Evolutionary conservation across 495 filamentous ascomycete species (phyloP).

Genomic region (Aspergillus sclerotioniger): DNA sequence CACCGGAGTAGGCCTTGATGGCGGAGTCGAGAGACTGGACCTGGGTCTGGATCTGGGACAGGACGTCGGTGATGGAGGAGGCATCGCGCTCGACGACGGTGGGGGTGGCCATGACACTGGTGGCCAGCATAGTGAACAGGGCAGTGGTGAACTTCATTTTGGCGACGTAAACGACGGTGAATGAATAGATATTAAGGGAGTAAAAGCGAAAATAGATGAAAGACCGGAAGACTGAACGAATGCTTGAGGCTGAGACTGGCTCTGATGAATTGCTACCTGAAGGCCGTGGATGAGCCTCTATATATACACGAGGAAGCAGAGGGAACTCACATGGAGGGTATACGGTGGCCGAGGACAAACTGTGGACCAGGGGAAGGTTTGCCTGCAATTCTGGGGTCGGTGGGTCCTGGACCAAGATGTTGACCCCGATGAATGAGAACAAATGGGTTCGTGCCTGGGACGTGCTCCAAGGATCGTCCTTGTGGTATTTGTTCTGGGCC

Average conservation of each 20-base stretch:
- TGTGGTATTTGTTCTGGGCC: constrained; percentile 13
- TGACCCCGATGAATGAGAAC: neutral
- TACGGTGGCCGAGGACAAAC: constrained; percentile 16
- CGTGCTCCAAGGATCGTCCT: constrained; percentile 3
- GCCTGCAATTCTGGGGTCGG: constrained; percentile 1
- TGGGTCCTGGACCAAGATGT: neutral
- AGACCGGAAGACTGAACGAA: constrained; percentile 32
- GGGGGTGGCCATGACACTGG: constrained; percentile 27
- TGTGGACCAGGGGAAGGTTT: constrained; percentile 17
- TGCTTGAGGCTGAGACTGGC: constrained; percentile 18
- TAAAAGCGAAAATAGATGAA: constrained; percentile 14
- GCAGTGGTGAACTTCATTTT: constrained; percentile 41
- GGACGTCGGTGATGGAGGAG: constrained; percentile 28
- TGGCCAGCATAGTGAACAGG: constrained; percentile 32
- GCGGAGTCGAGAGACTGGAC: constrained; percentile 34
- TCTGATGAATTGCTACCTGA: neutral
- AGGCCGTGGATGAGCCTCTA: constrained; percentile 5
- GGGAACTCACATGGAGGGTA: constrained; percentile 18
- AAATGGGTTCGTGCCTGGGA: neutral
- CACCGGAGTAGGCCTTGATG: constrained; percentile 34
- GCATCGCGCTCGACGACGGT: constrained; percentile 31
- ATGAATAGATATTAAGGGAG: constrained; percentile 15
- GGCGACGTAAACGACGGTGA: constrained; percentile 13
- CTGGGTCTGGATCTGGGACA: constrained; percentile 29
- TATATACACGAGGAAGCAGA: constrained; percentile 16